A percentile compares a stretch with the other conserved stretches of the same genome.
Evolutionary conservation across 306 rosid genomes (phyloP).

Genomic region (Pueraria montana): DNA sequence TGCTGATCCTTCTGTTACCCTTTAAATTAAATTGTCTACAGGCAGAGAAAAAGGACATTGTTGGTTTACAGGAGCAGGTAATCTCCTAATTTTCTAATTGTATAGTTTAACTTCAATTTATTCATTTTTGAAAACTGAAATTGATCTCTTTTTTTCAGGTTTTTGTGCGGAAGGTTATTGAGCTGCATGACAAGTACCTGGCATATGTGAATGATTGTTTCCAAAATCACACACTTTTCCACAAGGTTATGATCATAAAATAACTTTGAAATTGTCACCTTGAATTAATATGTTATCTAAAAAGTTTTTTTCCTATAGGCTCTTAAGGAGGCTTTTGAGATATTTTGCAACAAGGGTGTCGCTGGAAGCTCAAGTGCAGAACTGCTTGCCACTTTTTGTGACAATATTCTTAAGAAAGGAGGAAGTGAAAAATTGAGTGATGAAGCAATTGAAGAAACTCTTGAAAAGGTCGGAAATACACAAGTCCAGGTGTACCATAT

Average conservation of each 20-base stretch:
- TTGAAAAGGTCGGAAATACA: conserved; percentile 74
- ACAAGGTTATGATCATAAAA: conserved; percentile 74
- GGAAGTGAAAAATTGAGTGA: conserved; percentile 95
- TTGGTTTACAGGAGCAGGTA: conserved; percentile 90
- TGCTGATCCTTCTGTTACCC: conserved; percentile 44
- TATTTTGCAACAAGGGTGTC: conserved; percentile 89
- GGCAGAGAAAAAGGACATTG: conserved; percentile 84
- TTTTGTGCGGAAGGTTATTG: conserved; percentile 86
- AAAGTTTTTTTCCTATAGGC: conserved; percentile 60
- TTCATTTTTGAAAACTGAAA: conserved; percentile 39
- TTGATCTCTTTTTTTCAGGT: conserved; percentile 68
- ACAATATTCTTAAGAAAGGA: conserved; percentile 94
- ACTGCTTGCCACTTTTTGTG: conserved; percentile 94
- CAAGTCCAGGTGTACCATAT: conserved; percentile 36
- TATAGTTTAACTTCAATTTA: background rate
- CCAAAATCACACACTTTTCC: conserved; percentile 87
- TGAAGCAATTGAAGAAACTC: conserved; percentile 95
- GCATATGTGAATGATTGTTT: conserved; percentile 85
- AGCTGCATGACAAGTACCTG: conserved; percentile 92
- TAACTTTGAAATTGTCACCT: conserved; percentile 19
- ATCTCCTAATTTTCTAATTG: conserved; percentile 7
- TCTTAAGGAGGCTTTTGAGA: conserved; percentile 95
- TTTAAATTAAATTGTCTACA: conserved; percentile 50
- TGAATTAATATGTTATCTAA: conserved; percentile 38
- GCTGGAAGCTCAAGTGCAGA: conserved; percentile 95